Evolutionary conservation across 805 yeast species (phyloP), one percentile per base, ranked within the genome.

Genomic region (Candida jianshihensis): DNA sequence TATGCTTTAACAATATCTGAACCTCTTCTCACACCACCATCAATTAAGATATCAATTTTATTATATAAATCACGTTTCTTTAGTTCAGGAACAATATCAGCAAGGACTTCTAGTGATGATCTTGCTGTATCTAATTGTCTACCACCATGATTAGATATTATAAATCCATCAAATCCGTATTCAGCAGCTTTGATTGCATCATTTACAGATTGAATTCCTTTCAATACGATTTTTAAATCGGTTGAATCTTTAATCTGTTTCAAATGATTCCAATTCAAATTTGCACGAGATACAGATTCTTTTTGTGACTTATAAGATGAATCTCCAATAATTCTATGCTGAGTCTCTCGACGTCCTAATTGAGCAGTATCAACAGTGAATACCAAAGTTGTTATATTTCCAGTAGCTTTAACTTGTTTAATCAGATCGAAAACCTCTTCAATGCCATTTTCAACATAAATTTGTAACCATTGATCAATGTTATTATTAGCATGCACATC

Each of bases 21-120:
- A 10, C 84, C 92, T 48, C 90, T 68, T 42, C 87, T 68, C 19
- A 83, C 66, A 26, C 92, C 92, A 35, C 94, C 92, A 51, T 84
- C 92, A 20, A 84, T 56, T 52, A 64, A 82, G 8, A 83, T 69
- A 47, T 80, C 84, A 34, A 81, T 63, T 40, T 72, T 70, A 31
- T 69, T 61, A 30, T 66, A 60, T 20, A 75, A 58, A 3, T 65
- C 59, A 14, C 54, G 54, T 34, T 58, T 54, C 29, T 60, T 64
- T 39, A 75, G 60, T 14, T 64, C 50, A 12, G 71, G 70, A 49
- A 59, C 66, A 19, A 76, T 63, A 41, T 78, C 81, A 5, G 70
- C 73, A 34, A 81, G 62, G 5, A 78, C 71, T 51, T 79, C 80
- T 19, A 81, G 61, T 1, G 84, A 74, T 0, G 87, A 73, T 44